Evolutionary conservation across 83 land plant genomes (phyloP).

Genomic region (Larix sibirica): DNA sequence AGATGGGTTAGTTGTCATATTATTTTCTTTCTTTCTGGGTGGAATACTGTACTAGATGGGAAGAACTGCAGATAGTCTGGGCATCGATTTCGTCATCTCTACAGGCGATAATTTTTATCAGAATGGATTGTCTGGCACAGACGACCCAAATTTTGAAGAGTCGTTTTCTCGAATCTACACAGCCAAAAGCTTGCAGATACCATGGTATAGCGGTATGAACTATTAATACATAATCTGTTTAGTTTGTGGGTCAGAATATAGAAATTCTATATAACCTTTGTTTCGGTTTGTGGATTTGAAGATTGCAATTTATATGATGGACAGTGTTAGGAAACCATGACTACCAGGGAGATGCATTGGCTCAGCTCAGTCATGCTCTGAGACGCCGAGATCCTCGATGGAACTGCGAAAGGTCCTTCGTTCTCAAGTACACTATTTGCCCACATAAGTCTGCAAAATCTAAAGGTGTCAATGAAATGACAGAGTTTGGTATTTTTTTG

Average conservation of each 20-base stretch:
- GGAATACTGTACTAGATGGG: conserved; percentile 37
- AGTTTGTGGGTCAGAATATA: no score
- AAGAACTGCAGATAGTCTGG: conserved; percentile 28
- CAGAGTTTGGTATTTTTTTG: no score
- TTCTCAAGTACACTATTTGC: conserved; percentile 20
- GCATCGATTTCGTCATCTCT: conserved; percentile 40
- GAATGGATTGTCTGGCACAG: conserved; percentile 31
- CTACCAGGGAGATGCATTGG: conserved; percentile 64
- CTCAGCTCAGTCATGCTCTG: conserved; percentile 61
- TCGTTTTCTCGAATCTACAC: conserved; percentile 55
- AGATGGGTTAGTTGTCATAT: background rate
- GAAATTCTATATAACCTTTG: no score
- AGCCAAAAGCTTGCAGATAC: conserved; percentile 44
- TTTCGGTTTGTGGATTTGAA: no score
- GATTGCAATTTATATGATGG: background rate
- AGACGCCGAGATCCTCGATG: conserved; percentile 51
- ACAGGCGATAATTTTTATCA: conserved; percentile 57
- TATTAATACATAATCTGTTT: background rate
- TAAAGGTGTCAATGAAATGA: no score
- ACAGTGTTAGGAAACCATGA: conserved; percentile 86
- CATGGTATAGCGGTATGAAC: conserved; percentile 58
- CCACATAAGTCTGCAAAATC: background rate
- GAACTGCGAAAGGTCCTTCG: conserved; percentile 59
- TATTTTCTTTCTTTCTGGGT: background rate
- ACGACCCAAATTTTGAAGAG: conserved; percentile 32